Evolutionary conservation across 345 rosid genomes (phyloP).

Genomic region (Microthlaspi erraticum): DNA sequence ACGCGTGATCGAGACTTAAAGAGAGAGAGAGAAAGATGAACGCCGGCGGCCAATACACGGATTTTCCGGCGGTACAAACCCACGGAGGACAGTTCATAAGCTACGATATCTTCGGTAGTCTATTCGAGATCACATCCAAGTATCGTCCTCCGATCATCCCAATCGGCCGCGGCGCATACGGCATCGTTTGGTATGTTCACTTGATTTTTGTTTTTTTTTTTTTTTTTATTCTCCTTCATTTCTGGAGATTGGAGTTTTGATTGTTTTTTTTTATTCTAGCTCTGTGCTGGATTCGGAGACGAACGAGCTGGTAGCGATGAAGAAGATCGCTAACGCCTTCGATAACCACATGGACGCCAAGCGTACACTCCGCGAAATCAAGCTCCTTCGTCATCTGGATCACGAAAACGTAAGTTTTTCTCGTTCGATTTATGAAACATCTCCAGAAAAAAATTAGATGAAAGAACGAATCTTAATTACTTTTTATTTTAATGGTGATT

Average conservation of each 20-base stretch:
- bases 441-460: constrained; percentile 3
- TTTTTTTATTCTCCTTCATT: neutral
- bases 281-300: constrained; percentile 93
- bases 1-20: neutral
- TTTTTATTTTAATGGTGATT: neutral
- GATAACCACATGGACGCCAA: constrained; percentile 97
- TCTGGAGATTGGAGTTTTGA: neutral
- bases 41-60: constrained; percentile 54
- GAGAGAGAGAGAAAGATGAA: constrained; percentile 36
- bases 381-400: constrained; percentile 94
- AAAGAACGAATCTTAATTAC: neutral
- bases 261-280: constrained; percentile 42
- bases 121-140: constrained; percentile 81
- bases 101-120: constrained; percentile 81
- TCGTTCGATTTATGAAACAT: neutral
- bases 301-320: constrained; percentile 91
- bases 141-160: constrained; percentile 93
- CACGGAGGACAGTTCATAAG: constrained; percentile 76
- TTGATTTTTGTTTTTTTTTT: neutral
- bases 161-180: constrained; percentile 97
- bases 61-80: constrained; percentile 72
- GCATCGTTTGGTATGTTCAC: constrained; percentile 83
- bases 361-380: constrained; percentile 98
- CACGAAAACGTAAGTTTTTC: constrained; percentile 77
- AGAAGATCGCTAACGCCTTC: constrained; percentile 95